Base-by-base conservation (phyloP, 1,284 basidiomycete species). In the Trichosporon coremiiforme region DNA sequence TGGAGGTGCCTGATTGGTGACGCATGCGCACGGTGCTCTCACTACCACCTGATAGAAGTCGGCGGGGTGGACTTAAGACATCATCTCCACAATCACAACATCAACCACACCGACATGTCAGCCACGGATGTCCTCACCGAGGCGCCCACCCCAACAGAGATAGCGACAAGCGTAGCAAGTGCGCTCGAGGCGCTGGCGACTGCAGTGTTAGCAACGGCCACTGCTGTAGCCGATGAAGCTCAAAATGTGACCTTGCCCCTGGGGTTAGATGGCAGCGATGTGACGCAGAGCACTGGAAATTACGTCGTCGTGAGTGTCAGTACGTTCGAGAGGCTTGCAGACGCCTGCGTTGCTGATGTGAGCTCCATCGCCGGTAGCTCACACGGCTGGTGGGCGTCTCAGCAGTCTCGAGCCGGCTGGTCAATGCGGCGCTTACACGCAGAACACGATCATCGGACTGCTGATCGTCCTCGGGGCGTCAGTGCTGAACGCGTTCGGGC, bases 361-460 rank as follows among this genome's bases (percentile, higher is more conserved):
- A 9, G 47, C 47, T 12, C n/a, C 20, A 4, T 1, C 20, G 17
- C 4, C n/a, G 10, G n/a, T 20, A 22, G 47, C 20, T 1, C n/a
- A n/a, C n/a, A n/a, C n/a, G n/a, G n/a, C n/a, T n/a, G n/a, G n/a
- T n/a, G 22, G 47, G 47, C 47, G 20, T 20, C 9, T 20, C 9
- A 4, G 47, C 1, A 1, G 20, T 20, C 1, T 20, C 4, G 20
- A 17, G 25, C 38, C n/a, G n/a, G n/a, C 20, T 29, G 38, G 17
- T 29, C 63, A 10, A 12, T 64, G 64, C 35, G 22, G 15, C 31
- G 22, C 68, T 67, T 57, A 72, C 66, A n/a, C 38, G 69, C 71
- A 81, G 80, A 83, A 84, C 69, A 82, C 83, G 15, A 72, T 85
- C n/a, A 71, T 85, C n/a, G 84, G 84, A 20, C 75, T 84, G 0